Evolutionary conservation across 805 yeast genomes (phyloP), one percentile per base, ranked within the genome.

Genomic region (Saturnispora sanitii): DNA sequence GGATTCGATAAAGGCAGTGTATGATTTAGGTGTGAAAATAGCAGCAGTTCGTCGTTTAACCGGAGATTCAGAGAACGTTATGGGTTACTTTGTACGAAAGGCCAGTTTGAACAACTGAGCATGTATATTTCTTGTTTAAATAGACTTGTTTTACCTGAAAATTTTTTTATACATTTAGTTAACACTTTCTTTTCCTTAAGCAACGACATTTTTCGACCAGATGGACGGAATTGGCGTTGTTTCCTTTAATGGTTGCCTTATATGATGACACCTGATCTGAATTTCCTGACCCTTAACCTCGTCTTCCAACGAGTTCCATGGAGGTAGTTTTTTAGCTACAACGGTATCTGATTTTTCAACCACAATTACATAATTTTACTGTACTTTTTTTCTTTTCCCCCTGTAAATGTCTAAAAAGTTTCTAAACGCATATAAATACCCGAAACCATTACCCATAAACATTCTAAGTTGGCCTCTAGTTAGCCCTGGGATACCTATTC

Each of bases 31-130:
- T 23, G 56, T 61, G 25, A 51, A 50, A 38, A 32, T 61, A 31
- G 54, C 54, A 38, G 45, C 49, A 33, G 49, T 49, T 29, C 50
- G 52, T 33, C 57, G 53, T 31, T 51, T 45, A 29, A 64, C 63
- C 17, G 49, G 38, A 30, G 49, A 57, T 29, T 58, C 58, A 17
- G 56, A 58, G 11, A 59, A 55, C 37, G 67, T 68, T 60, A 74
- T 75, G 56, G 73, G 70, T 65, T 72, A 70, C 67, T 61, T 63
- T 75, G 70, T 69, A 55, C 70, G 76, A 64, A 74, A 75, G 54
- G 70, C 66, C 64, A 74, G 47, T 37, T 29, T 34, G 21, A 21
- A 40, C 6, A 18, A 21, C 32, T 30, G 35, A 42, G 37, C 27
- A 29, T 18, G 5, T 16, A n/a, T n/a, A n/a, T n/a, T n/a, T n/a